Evolutionary conservation across 768 basidiomycete genomes (phyloP).

Genomic region (Amanita brunnescens): DNA sequence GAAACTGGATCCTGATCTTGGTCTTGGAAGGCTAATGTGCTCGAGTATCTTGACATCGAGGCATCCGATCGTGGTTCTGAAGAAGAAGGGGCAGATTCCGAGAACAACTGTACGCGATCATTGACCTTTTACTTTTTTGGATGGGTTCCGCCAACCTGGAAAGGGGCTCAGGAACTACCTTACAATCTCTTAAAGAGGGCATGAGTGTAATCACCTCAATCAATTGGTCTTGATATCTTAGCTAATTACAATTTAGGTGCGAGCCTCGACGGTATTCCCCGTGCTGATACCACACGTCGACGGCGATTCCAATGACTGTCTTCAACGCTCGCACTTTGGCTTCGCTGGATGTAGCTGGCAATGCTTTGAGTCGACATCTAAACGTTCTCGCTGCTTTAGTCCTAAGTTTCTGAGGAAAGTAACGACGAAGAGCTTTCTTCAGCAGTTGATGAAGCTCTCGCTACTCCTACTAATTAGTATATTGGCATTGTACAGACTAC

Average conservation of each 20-base stretch:
- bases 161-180: slow-evolving; percentile 88
- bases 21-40: no score
- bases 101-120: neutral
- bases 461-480: neutral
- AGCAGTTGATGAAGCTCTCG: slow-evolving; percentile 68
- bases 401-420: slow-evolving; percentile 60
- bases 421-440: slow-evolving; percentile 57
- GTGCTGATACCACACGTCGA: slow-evolving; percentile 91
- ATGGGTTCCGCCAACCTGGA: slow-evolving; percentile 89
- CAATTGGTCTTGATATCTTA: neutral
- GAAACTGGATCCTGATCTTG: no score
- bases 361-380: slow-evolving; percentile 77
- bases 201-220: slow-evolving; percentile 65
- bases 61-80: neutral
- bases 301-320: slow-evolving; percentile 81
- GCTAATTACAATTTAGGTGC: slow-evolving; percentile 40
- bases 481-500: neutral
- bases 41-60: neutral
- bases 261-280: slow-evolving; percentile 92
- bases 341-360: slow-evolving; percentile 87
- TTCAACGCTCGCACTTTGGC: slow-evolving; percentile 95
- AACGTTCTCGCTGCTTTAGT: slow-evolving; percentile 76
- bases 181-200: slow-evolving; percentile 88
- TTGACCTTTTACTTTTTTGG: slow-evolving; percentile 39
- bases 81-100: no score